These are phyloP conservation scores for Uronychia setigera DNA, from an alignment of 73 alveolate species.

Conservation along the genomic window DNA sequence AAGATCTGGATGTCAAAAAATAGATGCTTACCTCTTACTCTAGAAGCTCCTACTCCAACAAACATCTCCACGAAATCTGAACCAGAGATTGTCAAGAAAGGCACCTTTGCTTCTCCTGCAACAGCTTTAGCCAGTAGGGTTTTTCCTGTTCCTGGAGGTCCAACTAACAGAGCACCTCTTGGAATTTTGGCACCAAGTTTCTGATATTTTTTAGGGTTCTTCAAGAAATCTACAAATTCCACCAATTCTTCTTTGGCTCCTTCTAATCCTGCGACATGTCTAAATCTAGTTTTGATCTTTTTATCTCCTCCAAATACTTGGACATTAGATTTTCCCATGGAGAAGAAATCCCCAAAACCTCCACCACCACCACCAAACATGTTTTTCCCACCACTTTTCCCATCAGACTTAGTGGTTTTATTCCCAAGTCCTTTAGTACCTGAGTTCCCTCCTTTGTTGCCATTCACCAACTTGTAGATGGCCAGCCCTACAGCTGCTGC, in stretches of 20 bases:
- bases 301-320: slow-evolving; percentile 72
- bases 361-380: slow-evolving; percentile 46
- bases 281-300: slow-evolving; percentile 59
- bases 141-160: slow-evolving; percentile 99
- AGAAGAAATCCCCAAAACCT: slow-evolving; percentile 63
- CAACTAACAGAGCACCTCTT: slow-evolving; percentile 90
- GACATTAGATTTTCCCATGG: slow-evolving; percentile 60
- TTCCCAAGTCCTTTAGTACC: slow-evolving; percentile 2
- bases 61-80: slow-evolving; percentile 98
- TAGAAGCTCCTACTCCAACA: slow-evolving; percentile 96
- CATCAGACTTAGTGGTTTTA: not conserved
- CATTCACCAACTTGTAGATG: slow-evolving; percentile 25
- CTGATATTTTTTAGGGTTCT: slow-evolving; percentile 83
- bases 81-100: slow-evolving; percentile 98
- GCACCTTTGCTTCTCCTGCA: slow-evolving; percentile 97
- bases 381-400: slow-evolving; percentile 8
- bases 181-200: slow-evolving; percentile 89
- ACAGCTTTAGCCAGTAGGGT: slow-evolving; percentile 97
- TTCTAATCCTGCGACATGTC: slow-evolving; percentile 94
- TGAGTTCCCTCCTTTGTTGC: slow-evolving; percentile 43
- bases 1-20: slow-evolving; percentile 44
- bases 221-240: slow-evolving; percentile 95
- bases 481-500: slow-evolving; percentile 22
- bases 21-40: slow-evolving; percentile 81
- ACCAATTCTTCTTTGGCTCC: slow-evolving; percentile 93